Base-by-base conservation (phyloP, 352 stramenopile species). In the Hyaloperonospora brassicae region DNA sequence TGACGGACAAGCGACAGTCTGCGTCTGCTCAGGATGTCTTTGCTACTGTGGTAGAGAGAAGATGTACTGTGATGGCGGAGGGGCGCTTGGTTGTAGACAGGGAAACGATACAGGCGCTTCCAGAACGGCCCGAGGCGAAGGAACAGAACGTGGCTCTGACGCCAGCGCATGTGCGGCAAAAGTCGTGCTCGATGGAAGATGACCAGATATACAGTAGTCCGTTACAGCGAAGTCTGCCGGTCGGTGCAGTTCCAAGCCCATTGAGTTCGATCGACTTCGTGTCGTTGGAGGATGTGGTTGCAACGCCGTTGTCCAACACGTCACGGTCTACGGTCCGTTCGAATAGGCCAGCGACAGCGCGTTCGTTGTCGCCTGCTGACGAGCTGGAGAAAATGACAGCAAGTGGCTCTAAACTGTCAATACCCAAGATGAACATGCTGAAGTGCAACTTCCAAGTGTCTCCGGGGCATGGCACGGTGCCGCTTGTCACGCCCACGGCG, bases 321-420 rank as follows among this genome's bases (percentile, higher is more conserved):
- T n/a, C n/a, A n/a, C n/a, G n/a, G n/a, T n/a, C n/a, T n/a, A n/a
- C n/a, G n/a, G n/a, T n/a, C n/a, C n/a, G n/a, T n/a, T n/a, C n/a
- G n/a, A n/a, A n/a, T n/a, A n/a, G n/a, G n/a, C 45, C 55, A 23
- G 45, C 63, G 10, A 60, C 56, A 55, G 52, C 63, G 42, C 70
- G 64, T 2, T 76, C 70, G 11, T 64, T 87, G 31, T 86, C 75
- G 0, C 75, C 77, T 9, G 75, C 75, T 5, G 67, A 82, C 47
- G 65, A 76, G 30, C 58, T 88, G n/a, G 73, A 88, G 39, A 88
- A 88, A 39, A 70, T 84, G 39, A 52, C 66, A 25, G 50, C 72
- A 11, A 77, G 76, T 40, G 57, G 67, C 8, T 72, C 59, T 25
- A 82, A 79, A 30, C 70, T 70, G 17, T 73, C 75, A 13, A 73